Evolutionary conservation across 768 basidiomycete genomes (phyloP), one percentile per base, ranked within the genome.

Genomic region (Candolleomyces eurysporus): DNA sequence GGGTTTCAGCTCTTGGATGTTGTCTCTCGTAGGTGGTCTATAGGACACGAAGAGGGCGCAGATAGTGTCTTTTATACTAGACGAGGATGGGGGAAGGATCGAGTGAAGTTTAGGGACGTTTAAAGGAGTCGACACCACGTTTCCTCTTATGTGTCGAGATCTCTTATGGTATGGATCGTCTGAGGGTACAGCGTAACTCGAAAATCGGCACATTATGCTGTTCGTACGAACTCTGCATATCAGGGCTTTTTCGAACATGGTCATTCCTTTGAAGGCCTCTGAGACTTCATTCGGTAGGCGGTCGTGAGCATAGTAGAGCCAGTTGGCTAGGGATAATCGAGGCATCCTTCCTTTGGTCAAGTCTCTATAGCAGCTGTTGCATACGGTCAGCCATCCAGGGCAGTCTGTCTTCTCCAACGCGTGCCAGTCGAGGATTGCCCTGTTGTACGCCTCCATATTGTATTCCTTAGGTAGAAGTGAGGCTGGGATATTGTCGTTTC

Each of bases 291-390:
- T 31, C 4, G 59, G 59, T 13, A 60, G 30, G 8, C 13, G 1
- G 4, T 60, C 59, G 7, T 21, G 31, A 14, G 32, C 59, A 40
- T 60, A 60, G 21, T 60, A 60, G 13, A 60, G 40, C 59, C 59
- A 60, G 31, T 60, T 60, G 5, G 48, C 32, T 21, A 60, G 42
- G 1, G 59, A 4, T 17, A 60, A 53, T 4, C 49, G 48, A 2
- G 59, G 59, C 59, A 39, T 60, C 19, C 7, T 39, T 21, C 50
- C 50, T 21, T 16, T 52, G 2, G 6, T 5, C 14, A 60, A 40
- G 16, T 49, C 30, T 13, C 17, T 40, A 4, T 3, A n/a, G 51
- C 59, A 60, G 1, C 5, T 54, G 3, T 54, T 42, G 31, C 30
- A 54, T 22, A 16, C 14, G 4, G 5, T 16, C 26, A 52, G 16